These are phyloP conservation scores for Trichoderma asperelloides DNA, from an alignment of 495 filamentous ascomycete genomes.

Conservation along the genomic window DNA sequence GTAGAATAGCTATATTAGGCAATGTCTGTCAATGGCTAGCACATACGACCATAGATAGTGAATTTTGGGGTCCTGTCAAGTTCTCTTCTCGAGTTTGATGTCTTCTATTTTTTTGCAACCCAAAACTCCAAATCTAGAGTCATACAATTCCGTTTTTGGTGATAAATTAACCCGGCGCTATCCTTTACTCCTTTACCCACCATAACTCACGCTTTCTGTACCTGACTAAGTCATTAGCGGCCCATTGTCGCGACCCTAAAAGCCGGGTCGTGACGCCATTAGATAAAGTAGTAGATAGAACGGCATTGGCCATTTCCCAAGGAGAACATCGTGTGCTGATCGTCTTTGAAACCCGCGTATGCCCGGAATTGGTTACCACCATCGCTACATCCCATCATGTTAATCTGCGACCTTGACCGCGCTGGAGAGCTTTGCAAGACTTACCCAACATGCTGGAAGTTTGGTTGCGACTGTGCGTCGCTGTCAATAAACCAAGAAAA, in stretches of 20 bases:
- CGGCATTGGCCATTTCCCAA: conserved; percentile 1
- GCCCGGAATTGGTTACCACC: conserved; percentile 11
- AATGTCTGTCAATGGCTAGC: too few relatives aligned
- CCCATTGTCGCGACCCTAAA: too few relatives aligned
- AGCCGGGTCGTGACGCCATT: neutral
- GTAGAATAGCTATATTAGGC: too few relatives aligned
- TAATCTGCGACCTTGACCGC: neutral
- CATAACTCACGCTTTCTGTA: too few relatives aligned
- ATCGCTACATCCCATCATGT: neutral
- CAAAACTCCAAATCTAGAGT: too few relatives aligned
- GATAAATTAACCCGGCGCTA: neutral
- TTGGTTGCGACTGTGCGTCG: conserved; percentile 9
- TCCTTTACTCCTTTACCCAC: too few relatives aligned
- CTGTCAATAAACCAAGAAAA: conserved; percentile 6
- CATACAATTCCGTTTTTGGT: neutral
- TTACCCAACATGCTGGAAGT: conserved; percentile 10
- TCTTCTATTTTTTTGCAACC: too few relatives aligned
- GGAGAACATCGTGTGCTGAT: conserved; percentile 6
- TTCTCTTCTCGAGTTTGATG: too few relatives aligned
- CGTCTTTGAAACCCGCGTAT: conserved; percentile 9
- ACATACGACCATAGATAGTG: too few relatives aligned
- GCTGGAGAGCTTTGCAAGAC: neutral
- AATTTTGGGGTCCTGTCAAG: too few relatives aligned
- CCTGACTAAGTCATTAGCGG: too few relatives aligned
- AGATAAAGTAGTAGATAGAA: conserved; percentile 10